Evolutionary conservation across 805 yeast species (phyloP).

Genomic region (Saitoella complicata): DNA sequence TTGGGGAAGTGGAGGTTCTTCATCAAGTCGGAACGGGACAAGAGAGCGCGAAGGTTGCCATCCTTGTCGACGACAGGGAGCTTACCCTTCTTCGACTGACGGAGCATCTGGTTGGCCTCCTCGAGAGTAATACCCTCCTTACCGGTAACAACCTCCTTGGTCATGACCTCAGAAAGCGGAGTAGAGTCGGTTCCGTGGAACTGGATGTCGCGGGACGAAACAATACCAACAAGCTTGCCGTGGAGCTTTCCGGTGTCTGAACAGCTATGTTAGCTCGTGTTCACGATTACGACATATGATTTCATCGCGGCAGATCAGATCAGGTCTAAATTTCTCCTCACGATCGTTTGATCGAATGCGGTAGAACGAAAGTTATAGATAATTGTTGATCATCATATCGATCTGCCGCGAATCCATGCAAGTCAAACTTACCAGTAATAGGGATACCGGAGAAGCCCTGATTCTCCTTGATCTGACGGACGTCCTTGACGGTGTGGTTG

Average conservation of each 20-base stretch:
- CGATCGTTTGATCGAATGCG: conserved; percentile 34
- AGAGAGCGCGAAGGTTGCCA: conserved; percentile 67
- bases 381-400: conserved; percentile 14
- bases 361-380: conserved; percentile 98
- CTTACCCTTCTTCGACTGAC: conserved; percentile 92
- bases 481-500: conserved; percentile 59
- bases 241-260: conserved; percentile 71
- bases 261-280: neutral
- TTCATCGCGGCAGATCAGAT: too few species aligned
- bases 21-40: conserved; percentile 92
- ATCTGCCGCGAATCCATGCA: neutral
- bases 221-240: conserved; percentile 84
- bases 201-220: conserved; percentile 94
- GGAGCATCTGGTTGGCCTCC: conserved; percentile 80
- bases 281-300: conserved; percentile 33
- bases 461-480: conserved; percentile 47
- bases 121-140: conserved; percentile 61
- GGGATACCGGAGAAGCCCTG: conserved; percentile 97
- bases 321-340: conserved; percentile 8
- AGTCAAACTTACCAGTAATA: conserved; percentile 80
- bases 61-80: conserved; percentile 74
- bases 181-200: conserved; percentile 62
- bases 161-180: conserved; percentile 68
- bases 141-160: conserved; percentile 73
- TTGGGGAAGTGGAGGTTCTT: conserved; percentile 86